Percentiles rank a stretch among this genome's conserved stretches.
These are phyloP conservation scores for Pichia exigua DNA, from an alignment of 805 yeast genomes.

Conservation along the genomic window DNA sequence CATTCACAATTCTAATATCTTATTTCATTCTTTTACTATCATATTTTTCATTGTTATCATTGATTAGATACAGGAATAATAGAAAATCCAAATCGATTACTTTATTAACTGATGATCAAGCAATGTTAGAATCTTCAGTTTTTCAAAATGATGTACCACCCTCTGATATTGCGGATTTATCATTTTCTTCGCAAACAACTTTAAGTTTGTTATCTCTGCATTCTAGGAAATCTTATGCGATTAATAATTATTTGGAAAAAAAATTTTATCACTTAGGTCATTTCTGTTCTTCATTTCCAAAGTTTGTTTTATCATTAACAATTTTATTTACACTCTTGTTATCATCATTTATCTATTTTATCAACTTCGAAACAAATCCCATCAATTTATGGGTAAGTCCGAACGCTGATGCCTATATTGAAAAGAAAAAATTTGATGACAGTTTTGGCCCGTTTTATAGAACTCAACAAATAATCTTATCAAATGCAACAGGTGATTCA, in stretches of 20 bases:
- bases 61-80: not conserved
- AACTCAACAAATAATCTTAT: conserved; percentile 73
- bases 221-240: conserved; percentile 33
- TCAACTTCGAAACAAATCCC: conserved; percentile 70
- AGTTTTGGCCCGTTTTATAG: conserved; percentile 90
- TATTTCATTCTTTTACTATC: conserved; percentile 28
- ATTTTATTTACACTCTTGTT: conserved; percentile 36
- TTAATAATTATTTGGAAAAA: conserved; percentile 42
- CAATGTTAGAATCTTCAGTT: not conserved
- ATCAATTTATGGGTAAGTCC: conserved; percentile 87
- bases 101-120: conserved; percentile 10
- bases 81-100: not conserved
- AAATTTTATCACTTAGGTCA: conserved; percentile 45
- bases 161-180: conserved; percentile 1
- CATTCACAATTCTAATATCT: conserved; percentile 48
- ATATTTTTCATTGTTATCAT: not conserved
- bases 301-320: conserved; percentile 38
- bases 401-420: conserved; percentile 55
- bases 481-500: conserved; percentile 61
- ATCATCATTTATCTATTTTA: conserved; percentile 42
- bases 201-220: conserved; percentile 12
- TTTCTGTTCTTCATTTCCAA: conserved; percentile 58
- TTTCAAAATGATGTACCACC: not conserved
- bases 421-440: conserved; percentile 64
- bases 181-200: conserved; percentile 1